These are phyloP conservation scores for Mycena galericulata DNA, from an alignment of 768 basidiomycete genomes.

Conservation along the genomic window DNA sequence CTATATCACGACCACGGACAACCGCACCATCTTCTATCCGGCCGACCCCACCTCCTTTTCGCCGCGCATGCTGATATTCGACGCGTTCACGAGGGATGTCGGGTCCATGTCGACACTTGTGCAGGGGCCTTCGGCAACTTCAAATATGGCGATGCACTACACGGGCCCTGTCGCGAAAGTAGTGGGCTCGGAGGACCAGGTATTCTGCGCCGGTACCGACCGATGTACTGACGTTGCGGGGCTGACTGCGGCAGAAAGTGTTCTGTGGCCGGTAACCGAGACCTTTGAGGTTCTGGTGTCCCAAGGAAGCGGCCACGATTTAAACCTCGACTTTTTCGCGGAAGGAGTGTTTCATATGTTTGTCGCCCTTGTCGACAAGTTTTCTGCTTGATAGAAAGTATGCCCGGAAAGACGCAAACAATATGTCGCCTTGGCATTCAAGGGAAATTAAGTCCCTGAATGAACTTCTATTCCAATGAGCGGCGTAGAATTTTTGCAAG, in stretches of 20 bases:
- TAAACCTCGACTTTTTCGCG: not conserved
- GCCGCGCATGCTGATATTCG: not conserved
- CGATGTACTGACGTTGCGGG: not conserved
- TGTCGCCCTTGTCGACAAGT: not conserved
- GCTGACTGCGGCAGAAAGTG: not conserved
- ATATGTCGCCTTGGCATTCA: not conserved
- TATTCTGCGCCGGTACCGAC: not conserved
- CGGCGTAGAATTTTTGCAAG: too few species aligned
- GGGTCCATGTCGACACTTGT: not conserved
- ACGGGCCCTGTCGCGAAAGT: not conserved
- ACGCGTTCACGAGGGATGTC: not conserved
- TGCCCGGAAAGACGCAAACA: not conserved
- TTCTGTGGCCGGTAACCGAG: not conserved
- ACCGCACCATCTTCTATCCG: constrained; percentile 1
- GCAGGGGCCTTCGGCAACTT: not conserved
- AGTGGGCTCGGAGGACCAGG: not conserved
- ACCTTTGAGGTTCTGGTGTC: not conserved
- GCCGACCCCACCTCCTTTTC: not conserved
- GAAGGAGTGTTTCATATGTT: not conserved
- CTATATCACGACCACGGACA: not conserved
- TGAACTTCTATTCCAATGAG: too few species aligned
- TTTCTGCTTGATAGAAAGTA: not conserved
- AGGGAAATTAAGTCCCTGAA: too few species aligned
- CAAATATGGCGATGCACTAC: not conserved
- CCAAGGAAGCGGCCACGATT: not conserved